These are phyloP conservation scores for Mesotaenium endlicherianum DNA, from an alignment of 139 green algal species.

Conservation along the genomic window DNA sequence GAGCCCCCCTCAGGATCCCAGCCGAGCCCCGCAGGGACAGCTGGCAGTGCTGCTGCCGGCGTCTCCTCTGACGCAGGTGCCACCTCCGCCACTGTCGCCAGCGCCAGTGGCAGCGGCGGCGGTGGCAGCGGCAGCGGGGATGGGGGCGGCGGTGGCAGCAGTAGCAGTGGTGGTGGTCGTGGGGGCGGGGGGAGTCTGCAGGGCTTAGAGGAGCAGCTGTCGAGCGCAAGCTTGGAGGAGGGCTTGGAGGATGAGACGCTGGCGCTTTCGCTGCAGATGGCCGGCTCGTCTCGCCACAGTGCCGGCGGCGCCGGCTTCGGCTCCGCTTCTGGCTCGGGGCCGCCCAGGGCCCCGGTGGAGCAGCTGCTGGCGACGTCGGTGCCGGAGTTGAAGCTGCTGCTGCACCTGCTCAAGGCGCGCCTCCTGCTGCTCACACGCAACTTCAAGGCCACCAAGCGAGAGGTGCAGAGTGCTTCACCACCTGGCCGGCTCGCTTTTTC, in stretches of 20 bases:
- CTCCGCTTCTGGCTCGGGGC: not conserved
- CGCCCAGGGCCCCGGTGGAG: no score
- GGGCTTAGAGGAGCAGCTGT: not conserved
- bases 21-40: no score
- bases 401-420: conserved; percentile 37
- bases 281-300: not conserved
- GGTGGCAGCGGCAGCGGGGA: not conserved
- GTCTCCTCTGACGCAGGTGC: not conserved
- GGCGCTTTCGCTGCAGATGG: not conserved
- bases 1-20: not conserved
- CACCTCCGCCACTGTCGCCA: no score
- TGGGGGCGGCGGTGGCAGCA: not conserved
- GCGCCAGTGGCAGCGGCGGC: not conserved
- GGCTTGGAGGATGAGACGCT: conserved; percentile 9
- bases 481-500: not conserved
- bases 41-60: no score
- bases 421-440: conserved; percentile 41
- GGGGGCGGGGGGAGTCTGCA: no score
- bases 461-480: conserved; percentile 14
- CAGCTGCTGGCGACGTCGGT: not conserved
- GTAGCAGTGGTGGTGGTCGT: not conserved
- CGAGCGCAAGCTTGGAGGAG: not conserved
- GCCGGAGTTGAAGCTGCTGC: conserved; percentile 19
- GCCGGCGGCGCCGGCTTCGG: not conserved
- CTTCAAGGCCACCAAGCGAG: conserved; percentile 40